Percentiles rank a stretch among this genome's conserved stretches.
Evolutionary conservation across 192 early-diverging fungal species (phyloP).

Genomic region (Coemansia furcata): DNA sequence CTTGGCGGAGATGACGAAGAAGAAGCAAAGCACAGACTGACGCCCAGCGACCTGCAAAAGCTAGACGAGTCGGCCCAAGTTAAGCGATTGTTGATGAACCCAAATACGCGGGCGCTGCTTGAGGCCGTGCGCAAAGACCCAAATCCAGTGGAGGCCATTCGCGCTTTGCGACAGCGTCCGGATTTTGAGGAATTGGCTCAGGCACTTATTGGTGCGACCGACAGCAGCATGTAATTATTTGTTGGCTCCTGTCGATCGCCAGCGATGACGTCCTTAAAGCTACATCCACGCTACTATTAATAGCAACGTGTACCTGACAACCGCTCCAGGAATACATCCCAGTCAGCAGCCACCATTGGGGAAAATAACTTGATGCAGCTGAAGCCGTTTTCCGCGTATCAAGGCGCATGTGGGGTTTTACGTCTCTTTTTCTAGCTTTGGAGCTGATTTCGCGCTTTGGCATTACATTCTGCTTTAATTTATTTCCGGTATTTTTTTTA

Average conservation of each 20-base stretch:
- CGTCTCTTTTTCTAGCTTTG: background rate
- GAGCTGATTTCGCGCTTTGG: background rate
- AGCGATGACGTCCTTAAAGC: constrained; percentile 1
- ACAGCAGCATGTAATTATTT: background rate
- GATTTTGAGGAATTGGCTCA: constrained; percentile 45
- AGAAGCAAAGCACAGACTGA: constrained; percentile 31
- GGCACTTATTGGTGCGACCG: constrained; percentile 35
- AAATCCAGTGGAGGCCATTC: constrained; percentile 37
- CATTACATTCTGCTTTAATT: background rate
- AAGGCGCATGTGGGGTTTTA: background rate
- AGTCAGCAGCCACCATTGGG: background rate
- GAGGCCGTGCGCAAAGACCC: constrained; percentile 26
- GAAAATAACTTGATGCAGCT: background rate
- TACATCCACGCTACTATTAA: constrained; percentile 6
- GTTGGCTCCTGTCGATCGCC: background rate
- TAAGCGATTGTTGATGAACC: constrained; percentile 24
- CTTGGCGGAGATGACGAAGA: constrained; percentile 26
- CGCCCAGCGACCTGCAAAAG: constrained; percentile 20
- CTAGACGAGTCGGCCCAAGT: constrained; percentile 16
- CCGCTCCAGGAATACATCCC: background rate
- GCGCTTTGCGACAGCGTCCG: constrained; percentile 33
- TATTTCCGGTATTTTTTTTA: background rate
- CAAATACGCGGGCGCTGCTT: constrained; percentile 22
- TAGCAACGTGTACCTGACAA: background rate
- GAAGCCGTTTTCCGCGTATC: background rate